phyloP scores from a whole-genome alignment of 306 rosid genomes.

The Astragalus glycyphyllos region DNA sequence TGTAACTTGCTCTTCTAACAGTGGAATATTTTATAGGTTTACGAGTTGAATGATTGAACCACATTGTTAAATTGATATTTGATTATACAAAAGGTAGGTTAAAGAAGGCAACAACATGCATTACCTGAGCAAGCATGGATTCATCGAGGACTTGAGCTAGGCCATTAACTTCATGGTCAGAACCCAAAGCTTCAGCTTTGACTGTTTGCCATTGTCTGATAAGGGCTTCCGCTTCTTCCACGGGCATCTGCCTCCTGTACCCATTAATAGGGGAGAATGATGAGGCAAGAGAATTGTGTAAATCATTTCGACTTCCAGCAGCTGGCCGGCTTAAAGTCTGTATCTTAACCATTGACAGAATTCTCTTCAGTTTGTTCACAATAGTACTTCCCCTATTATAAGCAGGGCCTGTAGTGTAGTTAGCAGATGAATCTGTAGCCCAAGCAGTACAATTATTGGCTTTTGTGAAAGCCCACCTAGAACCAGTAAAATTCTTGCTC shows the following conservation, averaged over 20 bases:
- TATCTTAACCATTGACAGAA: conserved; percentile 54
- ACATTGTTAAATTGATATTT: conserved; percentile 18
- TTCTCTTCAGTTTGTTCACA: conserved; percentile 56
- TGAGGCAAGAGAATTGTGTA: conserved; percentile 44
- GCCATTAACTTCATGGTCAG: conserved; percentile 68
- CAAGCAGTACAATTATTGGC: conserved; percentile 50
- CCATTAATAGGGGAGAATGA: conserved; percentile 51
- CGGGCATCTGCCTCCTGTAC: conserved; percentile 66
- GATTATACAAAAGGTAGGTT: conserved; percentile 4
- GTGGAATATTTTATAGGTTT: background rate
- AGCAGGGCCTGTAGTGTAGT: conserved; percentile 59
- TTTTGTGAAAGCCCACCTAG: conserved; percentile 51
- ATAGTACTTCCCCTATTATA: conserved; percentile 56
- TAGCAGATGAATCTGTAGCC: conserved; percentile 58
- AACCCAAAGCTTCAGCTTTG: conserved; percentile 96
- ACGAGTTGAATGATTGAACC: conserved; percentile 21
- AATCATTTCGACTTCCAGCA: conserved; percentile 47
- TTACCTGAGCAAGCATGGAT: conserved; percentile 95
- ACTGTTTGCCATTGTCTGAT: conserved; percentile 89
- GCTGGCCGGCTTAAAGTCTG: conserved; percentile 52
- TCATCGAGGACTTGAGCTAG: conserved; percentile 85
- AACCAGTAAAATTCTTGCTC: conserved; percentile 52
- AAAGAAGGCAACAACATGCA: conserved; percentile 38
- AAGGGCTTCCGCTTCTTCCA: conserved; percentile 91
- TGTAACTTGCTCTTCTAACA: conserved; percentile 15